These are phyloP conservation scores for Boletus barrowsii DNA, from an alignment of 768 basidiomycete genomes.

Conservation along the genomic window DNA sequence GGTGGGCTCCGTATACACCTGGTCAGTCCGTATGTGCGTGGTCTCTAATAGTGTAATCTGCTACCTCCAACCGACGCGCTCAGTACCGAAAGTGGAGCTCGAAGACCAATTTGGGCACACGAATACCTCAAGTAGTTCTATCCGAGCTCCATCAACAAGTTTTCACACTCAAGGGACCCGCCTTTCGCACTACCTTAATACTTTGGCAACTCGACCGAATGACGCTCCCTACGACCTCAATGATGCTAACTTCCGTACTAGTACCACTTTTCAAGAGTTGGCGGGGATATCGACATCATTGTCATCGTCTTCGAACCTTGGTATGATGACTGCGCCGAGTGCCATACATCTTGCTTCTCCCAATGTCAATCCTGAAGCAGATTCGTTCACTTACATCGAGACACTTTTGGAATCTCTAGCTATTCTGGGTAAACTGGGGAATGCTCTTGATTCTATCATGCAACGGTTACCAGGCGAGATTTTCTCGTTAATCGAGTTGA, in stretches of 20 bases:
- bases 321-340: conserved; percentile 15
- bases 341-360: conserved; percentile 22
- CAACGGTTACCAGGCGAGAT: conserved; percentile 85
- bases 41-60: not conserved
- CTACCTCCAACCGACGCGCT: conserved; percentile 7
- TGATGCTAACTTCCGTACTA: conserved; percentile 33
- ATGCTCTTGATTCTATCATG: conserved; percentile 74
- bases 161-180: conserved; percentile 45
- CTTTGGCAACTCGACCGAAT: conserved; percentile 68
- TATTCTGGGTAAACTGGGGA: conserved; percentile 84
- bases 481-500: conserved; percentile 79
- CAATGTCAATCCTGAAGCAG: conserved; percentile 74
- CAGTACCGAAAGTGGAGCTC: conserved; percentile 67
- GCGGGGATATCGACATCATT: conserved; percentile 16
- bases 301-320: conserved; percentile 27
- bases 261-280: conserved; percentile 18
- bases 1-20: conserved; percentile 83
- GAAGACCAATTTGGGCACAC: conserved; percentile 43
- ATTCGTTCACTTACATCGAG: conserved; percentile 93
- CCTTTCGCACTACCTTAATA: conserved; percentile 60
- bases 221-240: conserved; percentile 71
- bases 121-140: conserved; percentile 21
- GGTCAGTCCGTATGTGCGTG: conserved; percentile 74
- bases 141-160: conserved; percentile 30
- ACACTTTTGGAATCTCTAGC: conserved; percentile 90